Evolutionary conservation across 345 rosid species (phyloP).

Genomic region (Eucalyptus cloeziana): DNA sequence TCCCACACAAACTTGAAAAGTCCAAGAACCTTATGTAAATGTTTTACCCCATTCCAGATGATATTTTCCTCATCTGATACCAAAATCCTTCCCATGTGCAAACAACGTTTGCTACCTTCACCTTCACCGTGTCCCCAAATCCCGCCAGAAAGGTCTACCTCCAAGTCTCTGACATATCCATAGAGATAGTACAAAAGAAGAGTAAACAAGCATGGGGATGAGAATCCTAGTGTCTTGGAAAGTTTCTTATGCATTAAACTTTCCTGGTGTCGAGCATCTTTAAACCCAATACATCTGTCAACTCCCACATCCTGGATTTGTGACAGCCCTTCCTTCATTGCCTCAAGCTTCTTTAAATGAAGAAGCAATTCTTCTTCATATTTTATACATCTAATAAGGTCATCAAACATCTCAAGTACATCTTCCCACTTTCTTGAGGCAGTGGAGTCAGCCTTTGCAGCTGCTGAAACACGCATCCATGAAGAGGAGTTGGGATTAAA

Average conservation of each 20-base stretch:
- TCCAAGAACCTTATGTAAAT: conserved; percentile 52
- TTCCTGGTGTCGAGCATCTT: conserved; percentile 59
- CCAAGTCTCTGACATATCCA: conserved; percentile 52
- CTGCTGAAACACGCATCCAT: conserved; percentile 60
- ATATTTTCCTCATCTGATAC: conserved; percentile 39
- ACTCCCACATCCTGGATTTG: conserved; percentile 57
- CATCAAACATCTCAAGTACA: conserved; percentile 64
- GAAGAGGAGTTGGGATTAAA: conserved; percentile 34
- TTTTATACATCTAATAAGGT: conserved; percentile 40
- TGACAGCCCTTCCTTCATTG: conserved; percentile 75
- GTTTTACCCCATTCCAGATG: conserved; percentile 57
- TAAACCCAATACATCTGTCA: conserved; percentile 56
- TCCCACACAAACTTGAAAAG: conserved; percentile 66
- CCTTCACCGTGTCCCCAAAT: conserved; percentile 13
- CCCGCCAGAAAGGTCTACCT: conserved; percentile 61
- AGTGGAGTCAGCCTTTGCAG: conserved; percentile 8
- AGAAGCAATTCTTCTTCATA: conserved; percentile 21
- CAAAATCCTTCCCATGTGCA: conserved; percentile 62
- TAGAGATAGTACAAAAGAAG: conserved; percentile 60
- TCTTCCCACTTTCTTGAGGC: conserved; percentile 57
- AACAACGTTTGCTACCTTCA: conserved; percentile 8
- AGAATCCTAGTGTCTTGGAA: conserved; percentile 47
- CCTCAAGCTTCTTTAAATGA: conserved; percentile 48
- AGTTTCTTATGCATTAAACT: conserved; percentile 56
- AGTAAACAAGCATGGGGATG: conserved; percentile 66